A percentile compares a stretch with the other conserved stretches of the same genome.
These are phyloP conservation scores for Hondaea fermentalgiana DNA, from an alignment of 108 stramenopile species.

Conservation along the genomic window DNA sequence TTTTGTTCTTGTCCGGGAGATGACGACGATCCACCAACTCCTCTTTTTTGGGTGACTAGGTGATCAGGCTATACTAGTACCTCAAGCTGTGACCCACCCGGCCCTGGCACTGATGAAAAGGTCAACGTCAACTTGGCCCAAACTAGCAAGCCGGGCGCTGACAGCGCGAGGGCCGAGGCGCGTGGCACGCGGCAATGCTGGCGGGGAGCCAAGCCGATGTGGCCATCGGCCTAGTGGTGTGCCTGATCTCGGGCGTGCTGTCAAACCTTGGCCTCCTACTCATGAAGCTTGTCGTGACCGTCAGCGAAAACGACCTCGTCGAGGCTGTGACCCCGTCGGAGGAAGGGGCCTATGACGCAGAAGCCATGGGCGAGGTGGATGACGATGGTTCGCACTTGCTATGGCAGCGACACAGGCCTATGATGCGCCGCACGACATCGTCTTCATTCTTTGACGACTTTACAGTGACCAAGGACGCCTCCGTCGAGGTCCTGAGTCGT, in stretches of 20 bases:
- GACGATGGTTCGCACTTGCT: neutral
- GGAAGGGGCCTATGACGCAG: neutral
- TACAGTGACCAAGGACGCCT: neutral
- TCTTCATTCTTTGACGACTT: neutral
- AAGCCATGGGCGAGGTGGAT: neutral
- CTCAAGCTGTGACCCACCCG: too few species aligned
- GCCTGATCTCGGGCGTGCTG: neutral
- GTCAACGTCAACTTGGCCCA: too few species aligned
- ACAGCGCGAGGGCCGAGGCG: too few species aligned
- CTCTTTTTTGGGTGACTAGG: too few species aligned
- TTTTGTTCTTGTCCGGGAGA: too few species aligned
- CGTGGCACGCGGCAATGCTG: too few species aligned
- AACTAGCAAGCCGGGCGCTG: too few species aligned
- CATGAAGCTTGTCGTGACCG: neutral
- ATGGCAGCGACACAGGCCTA: neutral
- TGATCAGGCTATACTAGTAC: too few species aligned
- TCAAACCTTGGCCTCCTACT: neutral
- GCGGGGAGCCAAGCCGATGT: neutral
- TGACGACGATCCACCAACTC: too few species aligned
- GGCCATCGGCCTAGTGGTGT: neutral
- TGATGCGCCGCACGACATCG: neutral
- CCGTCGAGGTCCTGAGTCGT: neutral
- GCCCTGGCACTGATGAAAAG: too few species aligned
- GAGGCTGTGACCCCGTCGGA: neutral
- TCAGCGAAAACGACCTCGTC: neutral